Evolutionary conservation across 2,329 filamentous ascomycete genomes (phyloP).

Genomic region (Fusarium lyarnte): DNA sequence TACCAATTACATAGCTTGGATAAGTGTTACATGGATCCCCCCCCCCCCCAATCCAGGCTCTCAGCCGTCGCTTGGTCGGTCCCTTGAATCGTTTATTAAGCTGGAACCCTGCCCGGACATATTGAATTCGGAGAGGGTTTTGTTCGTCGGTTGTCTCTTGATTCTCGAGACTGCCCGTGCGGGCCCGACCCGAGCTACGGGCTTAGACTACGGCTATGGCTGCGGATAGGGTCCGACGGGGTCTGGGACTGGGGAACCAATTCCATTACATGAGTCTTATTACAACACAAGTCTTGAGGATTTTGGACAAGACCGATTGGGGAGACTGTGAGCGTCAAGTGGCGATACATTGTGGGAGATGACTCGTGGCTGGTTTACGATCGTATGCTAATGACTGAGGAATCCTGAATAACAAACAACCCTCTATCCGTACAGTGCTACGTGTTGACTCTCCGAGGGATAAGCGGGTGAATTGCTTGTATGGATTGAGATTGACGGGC

Average conservation of each 20-base stretch:
- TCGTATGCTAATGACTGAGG: background rate
- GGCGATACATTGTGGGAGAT: slow-evolving; percentile 10
- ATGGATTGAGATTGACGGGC: background rate
- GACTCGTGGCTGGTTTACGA: slow-evolving; percentile 10
- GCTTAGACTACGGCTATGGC: slow-evolving; percentile 3
- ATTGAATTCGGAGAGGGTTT: slow-evolving; percentile 12
- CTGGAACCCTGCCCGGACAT: slow-evolving; percentile 16
- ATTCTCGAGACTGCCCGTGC: slow-evolving; percentile 5
- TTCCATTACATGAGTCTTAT: slow-evolving; percentile 26
- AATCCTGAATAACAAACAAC: background rate
- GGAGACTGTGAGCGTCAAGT: background rate
- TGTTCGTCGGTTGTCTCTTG: slow-evolving; percentile 4
- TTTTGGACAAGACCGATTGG: slow-evolving; percentile 16
- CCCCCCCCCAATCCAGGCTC: slow-evolving; percentile 1
- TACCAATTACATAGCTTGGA: slow-evolving; percentile 4
- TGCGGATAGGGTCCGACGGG: slow-evolving; percentile 11
- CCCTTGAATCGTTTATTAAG: slow-evolving; percentile 20
- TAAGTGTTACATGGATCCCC: background rate
- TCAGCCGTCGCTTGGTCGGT: slow-evolving; percentile 28
- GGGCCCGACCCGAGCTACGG: background rate
- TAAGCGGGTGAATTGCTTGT: slow-evolving; percentile 1
- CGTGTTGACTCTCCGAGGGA: slow-evolving; percentile 12
- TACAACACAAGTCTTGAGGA: slow-evolving; percentile 3
- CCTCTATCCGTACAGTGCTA: background rate
- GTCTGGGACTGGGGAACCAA: slow-evolving; percentile 23